phyloP scores from a whole-genome alignment of 169 alveolate species.

The Plasmodium cynomolgi region DNA sequence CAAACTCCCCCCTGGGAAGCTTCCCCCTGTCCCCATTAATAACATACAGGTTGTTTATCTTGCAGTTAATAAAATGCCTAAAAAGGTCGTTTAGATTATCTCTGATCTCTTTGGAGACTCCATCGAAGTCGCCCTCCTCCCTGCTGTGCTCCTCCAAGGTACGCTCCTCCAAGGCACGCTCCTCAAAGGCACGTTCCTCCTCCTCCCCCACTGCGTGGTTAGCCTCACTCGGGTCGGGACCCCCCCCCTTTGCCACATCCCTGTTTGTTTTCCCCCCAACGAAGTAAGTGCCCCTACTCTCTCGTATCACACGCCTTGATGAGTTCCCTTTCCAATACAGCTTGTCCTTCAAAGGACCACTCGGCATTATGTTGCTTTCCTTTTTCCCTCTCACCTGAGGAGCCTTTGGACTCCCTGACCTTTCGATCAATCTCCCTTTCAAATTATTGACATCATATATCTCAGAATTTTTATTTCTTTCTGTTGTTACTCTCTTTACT shows the following conservation, averaged over 20 bases:
- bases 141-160: not conserved
- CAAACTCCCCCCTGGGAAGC: not conserved
- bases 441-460: not conserved
- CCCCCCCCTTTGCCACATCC: not conserved
- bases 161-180: not conserved
- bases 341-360: not conserved
- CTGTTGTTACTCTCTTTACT: not conserved
- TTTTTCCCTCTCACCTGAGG: not conserved
- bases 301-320: not conserved
- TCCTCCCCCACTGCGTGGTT: not conserved
- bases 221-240: not conserved
- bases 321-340: not conserved
- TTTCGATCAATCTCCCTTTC: not conserved
- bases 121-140: not conserved
- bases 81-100: conserved; percentile 48
- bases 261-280: not conserved
- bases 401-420: not conserved
- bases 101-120: conserved; percentile 28
- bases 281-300: not conserved
- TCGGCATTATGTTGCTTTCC: not conserved
- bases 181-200: not conserved
- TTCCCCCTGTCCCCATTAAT: conserved; percentile 29
- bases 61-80: conserved; percentile 42
- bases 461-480: not conserved
- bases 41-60: conserved; percentile 52